phyloP scores from a whole-genome alignment of 2,329 filamentous ascomycete species.

The Lachnellula cervina region DNA sequence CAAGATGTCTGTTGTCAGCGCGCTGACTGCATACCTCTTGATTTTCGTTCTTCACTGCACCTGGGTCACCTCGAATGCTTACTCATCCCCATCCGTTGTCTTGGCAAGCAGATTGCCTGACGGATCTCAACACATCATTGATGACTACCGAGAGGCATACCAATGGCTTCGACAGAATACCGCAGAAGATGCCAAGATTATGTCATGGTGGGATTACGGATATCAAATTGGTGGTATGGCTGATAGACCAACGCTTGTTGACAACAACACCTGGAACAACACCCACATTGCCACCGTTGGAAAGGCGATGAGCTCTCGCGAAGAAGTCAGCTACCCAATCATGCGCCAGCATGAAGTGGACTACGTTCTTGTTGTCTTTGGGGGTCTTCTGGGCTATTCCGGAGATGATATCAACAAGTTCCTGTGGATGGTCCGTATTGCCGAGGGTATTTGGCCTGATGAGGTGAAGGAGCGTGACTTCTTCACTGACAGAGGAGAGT shows the following conservation, averaged over 20 bases:
- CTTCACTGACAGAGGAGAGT: conserved; percentile 91
- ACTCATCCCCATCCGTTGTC: conserved; percentile 96
- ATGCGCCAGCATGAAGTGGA: conserved; percentile 98
- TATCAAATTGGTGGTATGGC: conserved; percentile 99
- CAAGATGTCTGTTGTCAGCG: conserved; percentile 70
- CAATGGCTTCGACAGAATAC: conserved; percentile 99
- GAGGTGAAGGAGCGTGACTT: conserved; percentile 96
- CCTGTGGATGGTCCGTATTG: conserved; percentile 99
- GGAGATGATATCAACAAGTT: conserved; percentile 99
- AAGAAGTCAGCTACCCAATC: conserved; percentile 98
- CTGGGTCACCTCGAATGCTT: conserved; percentile 98
- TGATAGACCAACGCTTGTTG: conserved; percentile 90
- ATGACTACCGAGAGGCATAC: conserved; percentile 98
- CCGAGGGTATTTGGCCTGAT: conserved; percentile 99
- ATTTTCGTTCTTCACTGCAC: conserved; percentile 97
- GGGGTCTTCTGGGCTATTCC: conserved; percentile 91
- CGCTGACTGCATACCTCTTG: conserved; percentile 74
- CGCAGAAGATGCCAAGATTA: conserved; percentile 88
- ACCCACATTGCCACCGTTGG: conserved; percentile 98
- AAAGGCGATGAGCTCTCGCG: conserved; percentile 95
- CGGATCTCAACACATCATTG: conserved; percentile 96
- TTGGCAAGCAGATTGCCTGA: conserved; percentile 88
- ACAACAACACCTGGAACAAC: conserved; percentile 99
- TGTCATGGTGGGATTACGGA: conserved; percentile 99
- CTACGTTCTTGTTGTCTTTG: conserved; percentile 97